phyloP scores from a whole-genome alignment of 768 basidiomycete species.

The Rubroboletus pulcherrimus region DNA sequence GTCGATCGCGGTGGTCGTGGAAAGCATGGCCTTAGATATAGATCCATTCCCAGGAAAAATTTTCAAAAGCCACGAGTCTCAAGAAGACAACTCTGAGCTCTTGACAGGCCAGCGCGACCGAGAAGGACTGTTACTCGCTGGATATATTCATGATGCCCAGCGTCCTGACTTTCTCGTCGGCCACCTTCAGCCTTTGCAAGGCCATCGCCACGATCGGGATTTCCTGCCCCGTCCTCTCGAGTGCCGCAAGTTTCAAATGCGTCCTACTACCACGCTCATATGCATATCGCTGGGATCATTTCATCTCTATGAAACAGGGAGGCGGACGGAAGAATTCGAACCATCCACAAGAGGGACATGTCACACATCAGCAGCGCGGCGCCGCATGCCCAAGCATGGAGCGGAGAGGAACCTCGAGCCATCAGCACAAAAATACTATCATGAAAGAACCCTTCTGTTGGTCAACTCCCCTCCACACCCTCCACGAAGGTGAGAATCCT shows the following conservation, averaged over 20 bases:
- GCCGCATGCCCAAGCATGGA: slow-evolving; percentile 5
- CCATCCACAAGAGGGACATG: not conserved
- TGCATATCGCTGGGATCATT: slow-evolving; percentile 4
- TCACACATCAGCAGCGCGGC: slow-evolving; percentile 9
- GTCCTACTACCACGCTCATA: slow-evolving; percentile 1
- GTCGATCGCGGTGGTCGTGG: slow-evolving; percentile 16
- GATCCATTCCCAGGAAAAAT: slow-evolving; percentile 14
- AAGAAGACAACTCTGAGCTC: not conserved
- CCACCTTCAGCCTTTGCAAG: not conserved
- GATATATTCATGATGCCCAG: not conserved
- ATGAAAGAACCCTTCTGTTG: not conserved
- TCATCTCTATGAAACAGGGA: slow-evolving; percentile 25
- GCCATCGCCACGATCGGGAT: slow-evolving; percentile 1
- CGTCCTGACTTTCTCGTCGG: not conserved
- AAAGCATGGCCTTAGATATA: not conserved
- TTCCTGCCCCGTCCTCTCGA: not conserved
- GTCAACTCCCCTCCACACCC: not conserved
- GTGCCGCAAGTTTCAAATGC: slow-evolving; percentile 10
- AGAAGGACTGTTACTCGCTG: not conserved
- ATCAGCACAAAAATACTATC: slow-evolving; percentile 9
- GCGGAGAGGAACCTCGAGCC: not conserved
- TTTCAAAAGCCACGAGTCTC: slow-evolving; percentile 1
- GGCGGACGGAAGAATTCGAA: slow-evolving; percentile 15
- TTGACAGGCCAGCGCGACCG: not conserved
- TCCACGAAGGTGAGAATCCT: slow-evolving; percentile 7